These are phyloP conservation scores for Suillus luteus DNA, from an alignment of 768 basidiomycete species.

Conservation along the genomic window DNA sequence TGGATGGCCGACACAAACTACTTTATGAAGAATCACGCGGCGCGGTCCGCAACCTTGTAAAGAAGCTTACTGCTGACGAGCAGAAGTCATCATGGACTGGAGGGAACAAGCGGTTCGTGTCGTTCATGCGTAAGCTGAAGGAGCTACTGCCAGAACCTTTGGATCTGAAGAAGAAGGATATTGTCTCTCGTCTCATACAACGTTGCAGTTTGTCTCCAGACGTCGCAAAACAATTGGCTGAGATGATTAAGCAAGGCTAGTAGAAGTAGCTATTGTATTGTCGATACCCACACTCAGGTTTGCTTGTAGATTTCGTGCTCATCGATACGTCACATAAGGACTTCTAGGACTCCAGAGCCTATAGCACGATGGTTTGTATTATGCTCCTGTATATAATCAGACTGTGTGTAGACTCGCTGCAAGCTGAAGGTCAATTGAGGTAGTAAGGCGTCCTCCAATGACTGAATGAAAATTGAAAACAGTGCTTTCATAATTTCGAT, in stretches of 20 bases:
- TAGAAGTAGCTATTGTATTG: background rate
- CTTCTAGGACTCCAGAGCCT: background rate
- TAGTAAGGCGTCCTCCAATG: background rate
- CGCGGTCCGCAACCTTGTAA: conserved; percentile 26
- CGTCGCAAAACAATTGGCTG: conserved; percentile 26
- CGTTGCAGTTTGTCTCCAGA: conserved; percentile 32
- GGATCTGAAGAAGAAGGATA: conserved; percentile 20
- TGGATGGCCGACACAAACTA: conserved; percentile 30
- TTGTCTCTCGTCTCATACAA: conserved; percentile 21
- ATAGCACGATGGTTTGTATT: background rate
- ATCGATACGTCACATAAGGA: background rate
- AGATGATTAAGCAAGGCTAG: conserved; percentile 24
- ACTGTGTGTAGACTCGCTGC: background rate
- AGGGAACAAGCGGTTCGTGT: conserved; percentile 20
- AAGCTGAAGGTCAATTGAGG: background rate
- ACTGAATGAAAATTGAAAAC: background rate
- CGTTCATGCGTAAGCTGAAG: conserved; percentile 17
- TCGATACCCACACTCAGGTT: background rate
- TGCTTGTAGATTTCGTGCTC: background rate
- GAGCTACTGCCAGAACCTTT: conserved; percentile 17
- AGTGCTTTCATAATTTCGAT: background rate
- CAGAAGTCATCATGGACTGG: conserved; percentile 13
- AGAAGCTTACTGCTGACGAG: conserved; percentile 8
- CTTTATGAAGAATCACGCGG: conserved; percentile 38
- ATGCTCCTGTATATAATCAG: background rate